Conservation (phyloP, 1,284 basidiomycete species). For the Tranzscheliella williamsii region DNA sequence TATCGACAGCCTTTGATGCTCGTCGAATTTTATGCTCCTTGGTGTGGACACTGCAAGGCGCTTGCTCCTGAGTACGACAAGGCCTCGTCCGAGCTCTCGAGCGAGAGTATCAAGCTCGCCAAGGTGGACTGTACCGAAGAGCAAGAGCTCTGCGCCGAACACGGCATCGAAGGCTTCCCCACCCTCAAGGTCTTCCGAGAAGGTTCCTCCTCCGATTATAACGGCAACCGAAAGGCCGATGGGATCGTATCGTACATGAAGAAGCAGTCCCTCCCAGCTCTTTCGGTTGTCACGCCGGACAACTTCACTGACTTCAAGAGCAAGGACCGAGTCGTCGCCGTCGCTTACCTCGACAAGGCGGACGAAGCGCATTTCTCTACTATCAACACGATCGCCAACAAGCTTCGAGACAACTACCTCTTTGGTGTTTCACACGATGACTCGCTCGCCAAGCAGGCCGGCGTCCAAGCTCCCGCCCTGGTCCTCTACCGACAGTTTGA, state of each 20-base stretch:
- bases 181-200: conserved; percentile 89
- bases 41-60: conserved; percentile 78
- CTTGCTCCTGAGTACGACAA: conserved; percentile 77
- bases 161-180: conserved; percentile 88
- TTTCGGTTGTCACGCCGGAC: conserved; percentile 75
- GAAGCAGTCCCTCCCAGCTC: conserved; percentile 97
- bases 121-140: conserved; percentile 74
- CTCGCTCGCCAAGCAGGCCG: conserved; percentile 72
- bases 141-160: conserved; percentile 60
- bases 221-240: conserved; percentile 88
- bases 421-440: conserved; percentile 73
- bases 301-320: conserved; percentile 84
- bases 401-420: conserved; percentile 86
- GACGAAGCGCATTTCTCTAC: conserved; percentile 67
- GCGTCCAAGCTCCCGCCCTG: conserved; percentile 77
- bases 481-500: conserved; percentile 94
- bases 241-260: conserved; percentile 97
- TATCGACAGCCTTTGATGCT: conserved; percentile 74
- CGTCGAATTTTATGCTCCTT: conserved; percentile 94
- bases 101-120: conserved; percentile 83
- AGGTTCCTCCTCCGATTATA: conserved; percentile 75
- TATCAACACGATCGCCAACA: conserved; percentile 79
- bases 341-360: conserved; percentile 79
- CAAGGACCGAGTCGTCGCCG: conserved; percentile 85
- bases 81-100: conserved; percentile 86